These are phyloP conservation scores for Monosporascus sp. DNA, from an alignment of 2,329 filamentous ascomycete genomes.

Conservation along the genomic window DNA sequence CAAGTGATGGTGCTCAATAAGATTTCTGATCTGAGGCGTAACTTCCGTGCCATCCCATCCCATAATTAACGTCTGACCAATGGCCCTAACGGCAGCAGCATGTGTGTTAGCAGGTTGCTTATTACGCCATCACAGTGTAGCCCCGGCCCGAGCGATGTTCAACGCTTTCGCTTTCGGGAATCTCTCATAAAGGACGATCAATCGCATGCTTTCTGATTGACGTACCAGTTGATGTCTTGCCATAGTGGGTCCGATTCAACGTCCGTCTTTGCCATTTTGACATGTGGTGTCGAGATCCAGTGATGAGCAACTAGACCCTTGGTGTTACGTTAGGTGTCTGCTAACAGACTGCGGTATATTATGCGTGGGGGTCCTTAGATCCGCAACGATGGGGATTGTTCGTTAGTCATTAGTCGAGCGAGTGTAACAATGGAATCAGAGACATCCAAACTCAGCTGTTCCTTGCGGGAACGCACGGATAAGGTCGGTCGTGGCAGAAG, in stretches of 20 bases:
- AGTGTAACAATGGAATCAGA: slow-evolving; percentile 10
- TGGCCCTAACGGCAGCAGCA: slow-evolving; percentile 46
- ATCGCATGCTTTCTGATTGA: slow-evolving; percentile 13
- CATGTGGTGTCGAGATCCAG: slow-evolving; percentile 19
- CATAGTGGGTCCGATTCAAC: slow-evolving; percentile 58
- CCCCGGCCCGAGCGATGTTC: background rate
- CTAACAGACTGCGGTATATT: background rate
- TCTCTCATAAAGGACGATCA: background rate
- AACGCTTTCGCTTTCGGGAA: background rate
- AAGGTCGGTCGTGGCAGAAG: too few relatives aligned
- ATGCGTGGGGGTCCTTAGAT: background rate
- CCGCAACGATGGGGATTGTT: background rate
- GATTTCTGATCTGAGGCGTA: slow-evolving; percentile 72
- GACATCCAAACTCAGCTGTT: background rate
- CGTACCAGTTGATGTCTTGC: slow-evolving; percentile 73
- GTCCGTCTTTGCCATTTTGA: slow-evolving; percentile 35
- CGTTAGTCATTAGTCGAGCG: slow-evolving; percentile 1
- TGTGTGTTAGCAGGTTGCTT: slow-evolving; percentile 15
- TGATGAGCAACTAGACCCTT: slow-evolving; percentile 18
- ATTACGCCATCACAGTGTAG: slow-evolving; percentile 3
- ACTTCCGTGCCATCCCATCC: slow-evolving; percentile 82
- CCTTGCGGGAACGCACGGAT: background rate
- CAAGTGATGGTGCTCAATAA: slow-evolving; percentile 80
- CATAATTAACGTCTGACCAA: slow-evolving; percentile 77
- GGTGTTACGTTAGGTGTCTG: background rate